These are phyloP conservation scores for Periglandula ipomoeae DNA, from an alignment of 2,329 filamentous ascomycete genomes.

Conservation along the genomic window DNA sequence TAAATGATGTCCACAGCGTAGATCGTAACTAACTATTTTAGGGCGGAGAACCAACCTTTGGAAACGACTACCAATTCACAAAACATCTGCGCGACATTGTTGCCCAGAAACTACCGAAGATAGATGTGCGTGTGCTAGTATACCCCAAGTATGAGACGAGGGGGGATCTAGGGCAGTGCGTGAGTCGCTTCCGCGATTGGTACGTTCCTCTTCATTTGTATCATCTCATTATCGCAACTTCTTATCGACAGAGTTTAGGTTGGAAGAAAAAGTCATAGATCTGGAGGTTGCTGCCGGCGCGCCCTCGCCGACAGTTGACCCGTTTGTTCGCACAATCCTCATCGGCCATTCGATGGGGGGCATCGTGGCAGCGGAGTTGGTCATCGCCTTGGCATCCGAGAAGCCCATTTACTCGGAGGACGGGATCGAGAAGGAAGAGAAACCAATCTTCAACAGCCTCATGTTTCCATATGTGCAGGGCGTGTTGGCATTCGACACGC, in stretches of 20 bases:
- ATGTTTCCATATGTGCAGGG: constrained; percentile 94
- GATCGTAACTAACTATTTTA: too few relatives aligned
- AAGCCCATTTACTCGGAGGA: constrained; percentile 41
- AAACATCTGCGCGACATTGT: constrained; percentile 58
- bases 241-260: constrained; percentile 44
- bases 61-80: constrained; percentile 56
- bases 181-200: constrained; percentile 69
- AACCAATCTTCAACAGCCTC: constrained; percentile 44
- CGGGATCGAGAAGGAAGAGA: constrained; percentile 25
- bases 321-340: constrained; percentile 72
- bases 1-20: too few relatives aligned
- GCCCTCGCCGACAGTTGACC: constrained; percentile 75
- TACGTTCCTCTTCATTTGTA: too few relatives aligned
- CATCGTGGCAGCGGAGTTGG: constrained; percentile 85
- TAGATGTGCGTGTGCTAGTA: constrained; percentile 58
- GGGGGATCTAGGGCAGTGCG: constrained; percentile 63
- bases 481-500: constrained; percentile 88
- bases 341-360: constrained; percentile 88
- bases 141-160: constrained; percentile 79
- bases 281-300: constrained; percentile 77
- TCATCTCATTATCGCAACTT: too few relatives aligned
- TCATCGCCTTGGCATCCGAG: constrained; percentile 59
- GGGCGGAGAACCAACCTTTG: constrained; percentile 74
- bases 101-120: constrained; percentile 55
- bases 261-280: constrained; percentile 88